Conservation (phyloP, 768 basidiomycete genomes). For the Kwoniella bestiolae region DNA sequence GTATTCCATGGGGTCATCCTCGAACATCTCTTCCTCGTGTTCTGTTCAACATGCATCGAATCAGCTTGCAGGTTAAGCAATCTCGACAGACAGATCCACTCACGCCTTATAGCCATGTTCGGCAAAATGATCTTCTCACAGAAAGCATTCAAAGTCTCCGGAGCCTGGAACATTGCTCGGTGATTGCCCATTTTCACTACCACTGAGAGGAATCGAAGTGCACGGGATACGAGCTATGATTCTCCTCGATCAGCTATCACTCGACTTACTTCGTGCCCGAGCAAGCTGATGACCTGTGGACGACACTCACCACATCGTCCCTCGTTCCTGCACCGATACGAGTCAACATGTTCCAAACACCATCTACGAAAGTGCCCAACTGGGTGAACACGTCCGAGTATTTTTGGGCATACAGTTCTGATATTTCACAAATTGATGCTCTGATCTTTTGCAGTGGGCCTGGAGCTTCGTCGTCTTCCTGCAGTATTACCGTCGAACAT, state of each 20-base stretch:
- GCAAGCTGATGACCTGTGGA: background rate
- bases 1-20: constrained; percentile 95
- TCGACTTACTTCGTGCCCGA: too few relatives aligned
- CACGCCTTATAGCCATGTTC: constrained; percentile 79
- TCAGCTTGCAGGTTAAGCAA: background rate
- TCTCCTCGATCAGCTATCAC: background rate
- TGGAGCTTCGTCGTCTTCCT: constrained; percentile 74
- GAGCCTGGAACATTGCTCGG: constrained; percentile 71
- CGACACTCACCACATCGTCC: constrained; percentile 69
- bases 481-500: background rate
- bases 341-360: constrained; percentile 88
- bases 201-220: constrained; percentile 86
- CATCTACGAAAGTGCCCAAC: constrained; percentile 68
- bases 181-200: constrained; percentile 88
- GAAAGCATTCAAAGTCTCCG: constrained; percentile 78
- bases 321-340: constrained; percentile 65
- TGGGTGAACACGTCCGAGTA: constrained; percentile 60
- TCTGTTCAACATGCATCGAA: constrained; percentile 59
- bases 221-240: constrained; percentile 75
- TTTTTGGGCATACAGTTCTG: constrained; percentile 67
- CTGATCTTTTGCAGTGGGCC: constrained; percentile 89
- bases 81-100: constrained; percentile 17
- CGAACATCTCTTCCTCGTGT: constrained; percentile 92
- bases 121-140: constrained; percentile 90
- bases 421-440: constrained; percentile 85